phyloP scores from a whole-genome alignment of 78 protist genomes.

The Dictyostelium citrinum region DNA sequence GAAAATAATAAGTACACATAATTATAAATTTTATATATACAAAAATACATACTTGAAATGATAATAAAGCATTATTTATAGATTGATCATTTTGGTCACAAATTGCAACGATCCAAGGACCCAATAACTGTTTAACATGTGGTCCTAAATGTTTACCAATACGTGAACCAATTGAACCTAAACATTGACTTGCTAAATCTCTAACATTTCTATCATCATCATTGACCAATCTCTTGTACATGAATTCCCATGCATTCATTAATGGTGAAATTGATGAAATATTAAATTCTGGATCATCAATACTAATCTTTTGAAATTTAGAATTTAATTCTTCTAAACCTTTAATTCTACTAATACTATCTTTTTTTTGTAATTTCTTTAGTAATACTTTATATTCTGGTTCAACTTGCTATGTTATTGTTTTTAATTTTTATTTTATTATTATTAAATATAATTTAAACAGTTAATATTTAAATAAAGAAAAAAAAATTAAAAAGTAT shows the following conservation, averaged over 20 bases:
- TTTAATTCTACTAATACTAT: conserved; percentile 50
- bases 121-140: conserved; percentile 35
- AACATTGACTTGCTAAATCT: conserved; percentile 5
- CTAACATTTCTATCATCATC: conserved; percentile 55
- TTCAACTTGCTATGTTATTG: conserved; percentile 38
- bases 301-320: conserved; percentile 27
- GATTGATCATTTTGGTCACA: conserved; percentile 59
- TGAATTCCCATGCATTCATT: conserved; percentile 46
- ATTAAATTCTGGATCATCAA: not conserved
- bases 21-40: no score
- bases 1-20: not conserved
- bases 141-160: conserved; percentile 60
- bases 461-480: not conserved
- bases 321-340: conserved; percentile 37
- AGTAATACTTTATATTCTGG: conserved; percentile 67
- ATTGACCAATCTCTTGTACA: conserved; percentile 37
- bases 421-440: not conserved
- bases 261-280: conserved; percentile 14
- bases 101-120: conserved; percentile 56
- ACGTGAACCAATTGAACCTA: conserved; percentile 36
- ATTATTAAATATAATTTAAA: not conserved
- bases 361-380: conserved; percentile 53
- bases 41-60: conserved; percentile 53
- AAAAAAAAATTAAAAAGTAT: not conserved
- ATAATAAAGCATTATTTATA: conserved; percentile 20